Evolutionary conservation across 129 eudicot species (phyloP), one percentile per base, ranked within the genome.

Genomic region (Flaveria bidentis): DNA sequence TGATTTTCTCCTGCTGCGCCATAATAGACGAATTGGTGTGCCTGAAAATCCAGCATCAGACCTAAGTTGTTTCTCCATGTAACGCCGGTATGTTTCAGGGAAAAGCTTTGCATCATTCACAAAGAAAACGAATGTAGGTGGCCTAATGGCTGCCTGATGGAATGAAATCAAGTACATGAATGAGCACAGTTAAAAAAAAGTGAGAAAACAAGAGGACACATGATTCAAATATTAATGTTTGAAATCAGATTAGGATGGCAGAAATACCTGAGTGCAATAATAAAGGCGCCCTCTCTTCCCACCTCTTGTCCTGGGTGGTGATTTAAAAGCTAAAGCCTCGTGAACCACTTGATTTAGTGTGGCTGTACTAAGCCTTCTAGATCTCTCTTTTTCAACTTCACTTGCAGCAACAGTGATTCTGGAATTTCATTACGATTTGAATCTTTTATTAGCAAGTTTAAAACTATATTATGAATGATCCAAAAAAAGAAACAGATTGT

Each of bases 81-180:
- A 95, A 28, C 97, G 96, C 0, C 89, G 87, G 72, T 91, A 94
- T 33, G 94, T 91, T 64, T 91, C 97, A 26, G 97, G 82, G 71
- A 95, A 95, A 74, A 95, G 96, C 77, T 95, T 95, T 25, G 97
- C 87, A 85, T 95, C 99, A 44, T 95, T 95, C 63, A 95, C 99
- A 88, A 95, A 95, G 97, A 95, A 95, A 18, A 95, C 99, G 81
- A 95, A 95, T 12, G 99, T 87, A 0, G 99, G 99, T 67, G 97
- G 99, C 70, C 94, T 86, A 47, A 91, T 88, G 60, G 99, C 99
- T 77, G 99, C 99, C 99, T 95, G 89, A 57, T 47, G 64, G 18
- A 61, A 73, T 55, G 0, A 9, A 63, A 71, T 75, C 77, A 78
- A 50, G 52, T 49, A 60, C 67, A 25, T 12, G 60, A 60, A 76